Evolutionary conservation across 225 moss, liverwort and hornwort species (phyloP).

Genomic region (Straminergon stramineum): DNA sequence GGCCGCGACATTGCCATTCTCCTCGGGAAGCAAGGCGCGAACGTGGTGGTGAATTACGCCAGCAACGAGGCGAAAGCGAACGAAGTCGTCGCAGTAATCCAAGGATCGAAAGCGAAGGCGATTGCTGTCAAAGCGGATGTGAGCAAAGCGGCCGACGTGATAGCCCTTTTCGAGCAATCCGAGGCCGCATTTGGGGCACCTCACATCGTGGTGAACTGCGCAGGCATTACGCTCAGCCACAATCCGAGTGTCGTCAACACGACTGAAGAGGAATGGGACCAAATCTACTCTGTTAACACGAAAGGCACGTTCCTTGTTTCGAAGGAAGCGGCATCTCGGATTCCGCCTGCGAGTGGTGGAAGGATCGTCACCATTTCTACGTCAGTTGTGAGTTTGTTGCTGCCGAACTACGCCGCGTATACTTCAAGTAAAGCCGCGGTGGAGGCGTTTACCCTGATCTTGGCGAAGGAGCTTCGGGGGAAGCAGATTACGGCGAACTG

Average conservation of each 20-base stretch:
- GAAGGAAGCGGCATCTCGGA: conserved; percentile 35
- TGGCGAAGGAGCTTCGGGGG: conserved; percentile 64
- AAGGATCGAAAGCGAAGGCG: conserved; percentile 12
- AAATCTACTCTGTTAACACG: conserved; percentile 11
- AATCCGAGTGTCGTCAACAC: conserved; percentile 22
- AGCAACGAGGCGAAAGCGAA: conserved; percentile 45
- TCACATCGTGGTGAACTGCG: conserved; percentile 45
- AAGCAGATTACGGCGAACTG: conserved; percentile 66
- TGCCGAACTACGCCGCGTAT: conserved; percentile 35
- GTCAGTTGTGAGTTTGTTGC: not conserved
- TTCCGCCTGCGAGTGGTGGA: conserved; percentile 28
- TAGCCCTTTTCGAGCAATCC: conserved; percentile 33
- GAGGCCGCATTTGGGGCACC: conserved; percentile 29
- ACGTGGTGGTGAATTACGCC: conserved; percentile 44
- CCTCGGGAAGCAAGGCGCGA: conserved; percentile 44
- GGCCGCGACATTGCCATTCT: conserved; percentile 31
- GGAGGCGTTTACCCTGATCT: conserved; percentile 50
- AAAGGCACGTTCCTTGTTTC: conserved; percentile 50
- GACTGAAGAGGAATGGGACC: conserved; percentile 55
- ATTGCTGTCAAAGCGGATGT: conserved; percentile 52
- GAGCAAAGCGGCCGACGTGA: conserved; percentile 17
- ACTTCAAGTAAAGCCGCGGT: conserved; percentile 57
- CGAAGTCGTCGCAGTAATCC: conserved; percentile 14
- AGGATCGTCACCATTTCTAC: conserved; percentile 43
- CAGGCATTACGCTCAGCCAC: not conserved